Base-by-base conservation (phyloP, 805 yeast genomes). In the Saturnispora galanensis region DNA sequence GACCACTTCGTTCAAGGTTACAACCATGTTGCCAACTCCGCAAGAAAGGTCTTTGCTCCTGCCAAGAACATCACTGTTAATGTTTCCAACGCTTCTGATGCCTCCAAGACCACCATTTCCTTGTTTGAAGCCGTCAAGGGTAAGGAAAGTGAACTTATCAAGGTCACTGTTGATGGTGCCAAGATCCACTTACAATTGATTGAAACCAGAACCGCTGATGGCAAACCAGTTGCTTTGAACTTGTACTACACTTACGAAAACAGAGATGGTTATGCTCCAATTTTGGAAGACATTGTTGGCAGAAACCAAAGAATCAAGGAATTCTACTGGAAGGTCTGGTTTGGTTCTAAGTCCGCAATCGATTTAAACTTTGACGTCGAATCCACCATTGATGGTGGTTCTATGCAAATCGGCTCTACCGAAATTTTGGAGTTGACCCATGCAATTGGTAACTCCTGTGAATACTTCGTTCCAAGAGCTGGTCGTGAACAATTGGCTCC, bases 281-380 rank as follows among this genome's bases (percentile, higher is more conserved):
- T 93, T 54, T 71, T 79, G 52, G 98, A 93, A 69, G 77, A 83
- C 33, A 83, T 86, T 81, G 84, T 79, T 52, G 93, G 81, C 57
- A 81, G 98, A 72, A 93, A 93, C 68, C 77, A 77, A 49, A 78
- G 97, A 65, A 90, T 94, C 67, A 93, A 93, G 71, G 79, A 81
- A 65, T 86, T 93, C 73, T 93, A 93, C 79, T 93, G 98, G 98
- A 81, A 81, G 62, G 72, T 90, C 58, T 93, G 99, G 99, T 87
- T 87, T 60, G 94, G 90, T 50, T 52, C 69, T 36, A 60, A 65
- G 38, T 61, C 64, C 35, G 75, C 78, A 38, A 80, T 79, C 54
- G 79, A 84, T 55, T 74, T 83, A 54, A 73, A 80, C 56, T 80
- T 83, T 56, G 83, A 84, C 59, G 85, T 85, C 52, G 73, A 78